These are phyloP conservation scores for Colletotrichum gloeosporioides DNA, from an alignment of 2,329 filamentous ascomycete species.

Conservation along the genomic window DNA sequence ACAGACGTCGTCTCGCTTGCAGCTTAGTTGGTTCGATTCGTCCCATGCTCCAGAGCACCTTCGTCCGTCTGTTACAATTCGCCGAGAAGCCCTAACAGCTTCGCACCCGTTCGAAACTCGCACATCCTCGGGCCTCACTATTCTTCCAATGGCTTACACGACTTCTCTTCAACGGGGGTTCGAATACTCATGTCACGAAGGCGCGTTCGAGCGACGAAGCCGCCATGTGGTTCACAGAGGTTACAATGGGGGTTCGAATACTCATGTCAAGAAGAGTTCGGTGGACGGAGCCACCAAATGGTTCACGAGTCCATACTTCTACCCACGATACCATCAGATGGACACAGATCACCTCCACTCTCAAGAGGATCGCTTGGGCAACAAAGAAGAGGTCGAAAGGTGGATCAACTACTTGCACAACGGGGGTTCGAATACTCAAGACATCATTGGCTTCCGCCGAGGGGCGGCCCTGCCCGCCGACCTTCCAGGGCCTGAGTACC, in stretches of 20 bases:
- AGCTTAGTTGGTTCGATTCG: background rate
- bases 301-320: background rate
- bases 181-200: background rate
- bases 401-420: background rate
- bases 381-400: too few species aligned
- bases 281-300: background rate
- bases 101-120: background rate
- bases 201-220: fast-evolving
- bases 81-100: background rate
- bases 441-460: background rate
- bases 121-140: too few species aligned
- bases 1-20: fast-evolving
- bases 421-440: background rate
- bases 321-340: background rate
- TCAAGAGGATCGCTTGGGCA: too few species aligned
- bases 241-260: too few species aligned
- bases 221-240: background rate
- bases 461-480: fast-evolving
- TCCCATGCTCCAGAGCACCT: background rate
- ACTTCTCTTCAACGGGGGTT: background rate
- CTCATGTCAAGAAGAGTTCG: background rate
- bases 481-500: background rate
- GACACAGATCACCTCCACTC: background rate
- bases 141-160: background rate
- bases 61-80: background rate